Evolutionary conservation across 1,139 yeast genomes (phyloP).

Genomic region (Hyphopichia wangnamkhiaoensis): DNA sequence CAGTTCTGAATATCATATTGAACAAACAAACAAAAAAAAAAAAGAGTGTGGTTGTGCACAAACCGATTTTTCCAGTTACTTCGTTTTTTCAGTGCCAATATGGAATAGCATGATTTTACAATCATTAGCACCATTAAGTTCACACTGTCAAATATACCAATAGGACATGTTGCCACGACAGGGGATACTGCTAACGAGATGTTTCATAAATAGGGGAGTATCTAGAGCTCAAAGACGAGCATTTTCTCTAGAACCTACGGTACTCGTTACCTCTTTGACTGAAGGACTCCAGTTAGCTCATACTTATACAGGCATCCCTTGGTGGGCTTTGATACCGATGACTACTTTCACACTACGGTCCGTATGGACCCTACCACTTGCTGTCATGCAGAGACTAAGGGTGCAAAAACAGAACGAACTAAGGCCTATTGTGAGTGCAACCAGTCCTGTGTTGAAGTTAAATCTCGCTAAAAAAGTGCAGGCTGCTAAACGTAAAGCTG

Average conservation of each 20-base stretch:
- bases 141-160: too few relatives aligned
- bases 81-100: too few relatives aligned
- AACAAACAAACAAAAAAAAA: too few relatives aligned
- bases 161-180: too few relatives aligned
- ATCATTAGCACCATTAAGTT: too few relatives aligned
- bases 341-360: constrained; percentile 68
- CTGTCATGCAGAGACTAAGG: constrained; percentile 68
- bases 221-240: neutral
- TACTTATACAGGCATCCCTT: constrained; percentile 63
- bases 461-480: constrained; percentile 64
- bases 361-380: constrained; percentile 73
- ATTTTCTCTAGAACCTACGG: constrained; percentile 18
- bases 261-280: constrained; percentile 36
- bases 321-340: constrained; percentile 81
- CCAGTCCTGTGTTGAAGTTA: constrained; percentile 71
- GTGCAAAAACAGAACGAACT: constrained; percentile 69
- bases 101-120: too few relatives aligned
- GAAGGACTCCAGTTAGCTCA: constrained; percentile 51
- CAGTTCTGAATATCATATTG: too few relatives aligned
- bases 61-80: too few relatives aligned
- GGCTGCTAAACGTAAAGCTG: constrained; percentile 34
- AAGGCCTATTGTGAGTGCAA: constrained; percentile 69
- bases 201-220: neutral
- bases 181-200: too few relatives aligned
- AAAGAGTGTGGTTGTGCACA: too few relatives aligned